Evolutionary conservation across 2,329 filamentous ascomycete genomes (phyloP), one percentile per base, ranked within the genome.

Genomic region (Sclerotinia glacialis): DNA sequence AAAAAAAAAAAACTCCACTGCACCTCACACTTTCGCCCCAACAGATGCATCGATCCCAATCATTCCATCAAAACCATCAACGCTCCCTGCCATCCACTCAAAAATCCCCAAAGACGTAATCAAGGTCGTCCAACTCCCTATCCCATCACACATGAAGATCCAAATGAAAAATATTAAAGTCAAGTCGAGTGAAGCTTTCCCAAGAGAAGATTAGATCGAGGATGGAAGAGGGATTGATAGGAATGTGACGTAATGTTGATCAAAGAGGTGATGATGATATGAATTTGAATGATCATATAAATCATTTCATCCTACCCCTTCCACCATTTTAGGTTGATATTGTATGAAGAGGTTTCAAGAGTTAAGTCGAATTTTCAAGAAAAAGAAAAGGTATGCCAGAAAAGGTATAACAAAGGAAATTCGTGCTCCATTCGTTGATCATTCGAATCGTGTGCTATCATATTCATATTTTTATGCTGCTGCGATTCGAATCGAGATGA

Each of bases 341-440:
- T 28, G 56, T 23, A 60, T 49, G 46, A 60, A 60, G 47, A 58
- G 56, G 31, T n/a, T 23, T 59, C 42, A 23, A 59, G 56, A 59
- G 18, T 9, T 6, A 7, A 37, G 12, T 60, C 6, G 44, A 5
- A 49, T 18, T 37, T 28, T 49, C 21, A n/a, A 64, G 11, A 64
- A 31, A 46, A 64, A 44, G 28, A 56, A 56, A 37, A 55, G 14
- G 37, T 64, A 64, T 56, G 52, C 50, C 53, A 58, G 50, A 64
- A 56, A 64, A 46, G 18, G 49, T n/a, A 31, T 64, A 21, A 64
- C 62, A 64, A 58, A 64, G 21, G 62, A 55, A 64, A 64, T 64
- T 64, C 62, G 62, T 64, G 53, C 62, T 64, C 62, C 62, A 40
- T 26, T 58, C 52, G 31, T 64, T 60, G 18, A 44, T 65, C 64